Base-by-base conservation (phyloP, 495 filamentous ascomycete species). In the Trichoderma erinaceum region DNA sequence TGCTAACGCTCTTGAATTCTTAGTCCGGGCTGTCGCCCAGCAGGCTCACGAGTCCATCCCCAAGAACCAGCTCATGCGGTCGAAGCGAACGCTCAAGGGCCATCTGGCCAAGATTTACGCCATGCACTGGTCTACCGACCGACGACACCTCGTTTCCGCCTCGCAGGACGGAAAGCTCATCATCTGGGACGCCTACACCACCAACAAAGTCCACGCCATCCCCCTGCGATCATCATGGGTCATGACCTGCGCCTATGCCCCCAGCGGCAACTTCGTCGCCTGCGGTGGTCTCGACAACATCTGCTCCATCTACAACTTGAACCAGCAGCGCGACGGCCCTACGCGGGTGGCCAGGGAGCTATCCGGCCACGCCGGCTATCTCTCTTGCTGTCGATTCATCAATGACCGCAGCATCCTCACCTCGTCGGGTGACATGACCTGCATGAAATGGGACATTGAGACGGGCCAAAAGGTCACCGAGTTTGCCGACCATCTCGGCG, bases 81-180 rank as follows among this genome's bases (percentile, higher is more conserved):
- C 93, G 69, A 92, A 94, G 79, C 90, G 92, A 76, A 96, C 92
- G 43, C 81, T 99, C 68, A 98, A 98, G 82, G 95, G 95, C 63
- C 95, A 99, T 86, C 81, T 99, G 41, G 95, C 95, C 67, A 99
- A 99, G 82, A 99, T 99, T 71, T 99, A 99, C 79, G 93, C 95
- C 70, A 99, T 99, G 95, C 96, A 99, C 82, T 99, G 95, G 95
- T 98, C 96, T 23, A 99, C 96, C 69, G 95, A 99, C 81, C 89
- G 95, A 75, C 91, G 95, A 79, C 96, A 98, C 80, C 87, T 99
- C 68, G 95, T 99, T 48, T 99, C 95, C 11, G 95, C 95, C 70
- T 99, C 95, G 71, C 95, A 99, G 79, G 95, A 99, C 75, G 95
- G 95, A 76, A 99, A 99, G 84, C 88, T 99, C 71, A 99, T 99